These are phyloP conservation scores for Salicornia ramosissima DNA, from an alignment of 148 eudicot genomes.

Conservation along the genomic window DNA sequence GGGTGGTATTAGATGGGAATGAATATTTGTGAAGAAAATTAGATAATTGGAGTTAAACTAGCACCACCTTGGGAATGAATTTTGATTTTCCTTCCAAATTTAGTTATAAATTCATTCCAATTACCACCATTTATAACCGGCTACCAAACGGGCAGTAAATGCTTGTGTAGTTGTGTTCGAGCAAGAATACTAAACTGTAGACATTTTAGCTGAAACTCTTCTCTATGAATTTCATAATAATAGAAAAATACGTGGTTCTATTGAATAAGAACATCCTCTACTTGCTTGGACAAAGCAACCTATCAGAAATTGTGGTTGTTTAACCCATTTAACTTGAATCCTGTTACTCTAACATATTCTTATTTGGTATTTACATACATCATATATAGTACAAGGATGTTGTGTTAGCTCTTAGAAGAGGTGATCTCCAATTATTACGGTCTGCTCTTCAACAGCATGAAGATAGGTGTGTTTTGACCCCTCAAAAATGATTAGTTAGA, in stretches of 20 bases:
- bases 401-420: constrained; percentile 74
- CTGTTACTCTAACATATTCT: neutral
- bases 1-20: too few relatives aligned
- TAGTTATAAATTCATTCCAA: too few relatives aligned
- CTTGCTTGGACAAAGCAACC: neutral
- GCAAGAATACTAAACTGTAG: too few relatives aligned
- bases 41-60: too few relatives aligned
- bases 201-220: too few relatives aligned
- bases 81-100: too few relatives aligned
- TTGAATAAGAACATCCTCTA: neutral
- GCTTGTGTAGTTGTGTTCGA: too few relatives aligned
- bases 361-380: constrained; percentile 6
- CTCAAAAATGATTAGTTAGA: neutral
- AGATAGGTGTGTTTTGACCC: constrained; percentile 47
- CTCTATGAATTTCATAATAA: too few relatives aligned
- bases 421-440: constrained; percentile 81
- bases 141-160: too few relatives aligned
- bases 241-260: neutral
- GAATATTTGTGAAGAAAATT: too few relatives aligned
- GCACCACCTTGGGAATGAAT: too few relatives aligned
- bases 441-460: constrained; percentile 85
- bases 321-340: neutral
- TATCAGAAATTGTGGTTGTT: neutral
- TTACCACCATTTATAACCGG: too few relatives aligned
- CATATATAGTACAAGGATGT: constrained; percentile 62